Evolutionary conservation across 306 rosid genomes (phyloP).

Genomic region (Quercus wislizeni): DNA sequence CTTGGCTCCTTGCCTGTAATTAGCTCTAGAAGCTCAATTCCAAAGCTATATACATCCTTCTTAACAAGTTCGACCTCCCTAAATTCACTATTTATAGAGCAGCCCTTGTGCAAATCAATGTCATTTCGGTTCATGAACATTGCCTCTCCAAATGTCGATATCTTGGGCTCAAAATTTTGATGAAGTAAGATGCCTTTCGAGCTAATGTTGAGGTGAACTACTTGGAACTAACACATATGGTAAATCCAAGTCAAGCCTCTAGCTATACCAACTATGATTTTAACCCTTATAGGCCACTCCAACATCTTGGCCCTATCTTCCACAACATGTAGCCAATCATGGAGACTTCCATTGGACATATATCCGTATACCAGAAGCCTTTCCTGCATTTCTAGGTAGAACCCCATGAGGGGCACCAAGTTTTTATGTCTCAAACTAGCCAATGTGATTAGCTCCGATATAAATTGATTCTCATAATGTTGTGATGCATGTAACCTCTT

Average conservation of each 20-base stretch:
- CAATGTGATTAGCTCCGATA: conserved; percentile 18
- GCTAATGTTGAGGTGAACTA: conserved; percentile 25
- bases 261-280: conserved; percentile 37
- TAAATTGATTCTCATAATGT: not conserved
- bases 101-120: not conserved
- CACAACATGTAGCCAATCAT: conserved; percentile 32
- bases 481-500: conserved; percentile 23
- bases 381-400: conserved; percentile 19
- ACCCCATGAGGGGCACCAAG: not conserved
- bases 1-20: conserved; percentile 15
- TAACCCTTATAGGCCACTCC: not conserved
- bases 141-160: conserved; percentile 38
- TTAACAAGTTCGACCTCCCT: conserved; percentile 10
- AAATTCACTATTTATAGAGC: not conserved
- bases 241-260: conserved; percentile 40
- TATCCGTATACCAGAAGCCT: not conserved
- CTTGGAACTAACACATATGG: conserved; percentile 2
- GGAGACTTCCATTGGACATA: conserved; percentile 33
- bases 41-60: conserved; percentile 43
- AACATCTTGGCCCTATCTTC: conserved; percentile 12
- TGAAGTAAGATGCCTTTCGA: conserved; percentile 27
- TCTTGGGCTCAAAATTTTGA: conserved; percentile 33
- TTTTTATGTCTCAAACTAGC: conserved; percentile 27
- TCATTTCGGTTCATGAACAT: not conserved
- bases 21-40: conserved; percentile 37